Evolutionary conservation across 129 eudicot species (phyloP).

Genomic region (Solidago caesia): DNA sequence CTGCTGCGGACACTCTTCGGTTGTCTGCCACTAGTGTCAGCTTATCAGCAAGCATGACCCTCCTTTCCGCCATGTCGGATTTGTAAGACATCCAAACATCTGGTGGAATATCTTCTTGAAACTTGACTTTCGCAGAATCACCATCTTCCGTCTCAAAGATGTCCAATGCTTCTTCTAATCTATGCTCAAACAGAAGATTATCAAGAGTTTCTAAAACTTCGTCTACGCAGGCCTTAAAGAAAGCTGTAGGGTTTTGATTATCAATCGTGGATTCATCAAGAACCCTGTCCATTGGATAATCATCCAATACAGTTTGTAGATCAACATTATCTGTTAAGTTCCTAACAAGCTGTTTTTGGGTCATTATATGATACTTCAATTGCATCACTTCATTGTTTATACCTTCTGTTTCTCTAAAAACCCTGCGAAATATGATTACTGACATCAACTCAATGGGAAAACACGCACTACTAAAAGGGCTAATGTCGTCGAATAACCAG

Average conservation of each 20-base stretch:
- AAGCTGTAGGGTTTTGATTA: conserved; percentile 35
- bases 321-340: conserved; percentile 32
- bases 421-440: conserved; percentile 39
- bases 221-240: conserved; percentile 36
- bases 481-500: no score
- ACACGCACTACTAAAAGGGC: background rate
- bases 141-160: conserved; percentile 59
- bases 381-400: conserved; percentile 54
- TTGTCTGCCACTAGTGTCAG: conserved; percentile 54
- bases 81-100: conserved; percentile 51
- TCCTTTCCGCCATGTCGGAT: conserved; percentile 55
- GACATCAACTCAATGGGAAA: background rate
- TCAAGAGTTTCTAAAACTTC: conserved; percentile 59
- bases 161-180: conserved; percentile 59
- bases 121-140: conserved; percentile 38
- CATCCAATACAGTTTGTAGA: conserved; percentile 34
- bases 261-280: conserved; percentile 30
- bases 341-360: conserved; percentile 52
- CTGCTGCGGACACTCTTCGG: conserved; percentile 56
- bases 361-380: conserved; percentile 52
- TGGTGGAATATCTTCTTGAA: conserved; percentile 32
- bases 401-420: conserved; percentile 54
- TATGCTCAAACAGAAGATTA: conserved; percentile 55
- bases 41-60: conserved; percentile 51
- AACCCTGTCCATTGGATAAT: conserved; percentile 33